Evolutionary conservation across 2,329 filamentous ascomycete species (phyloP).

Genomic region (Cytospora piceicola): DNA sequence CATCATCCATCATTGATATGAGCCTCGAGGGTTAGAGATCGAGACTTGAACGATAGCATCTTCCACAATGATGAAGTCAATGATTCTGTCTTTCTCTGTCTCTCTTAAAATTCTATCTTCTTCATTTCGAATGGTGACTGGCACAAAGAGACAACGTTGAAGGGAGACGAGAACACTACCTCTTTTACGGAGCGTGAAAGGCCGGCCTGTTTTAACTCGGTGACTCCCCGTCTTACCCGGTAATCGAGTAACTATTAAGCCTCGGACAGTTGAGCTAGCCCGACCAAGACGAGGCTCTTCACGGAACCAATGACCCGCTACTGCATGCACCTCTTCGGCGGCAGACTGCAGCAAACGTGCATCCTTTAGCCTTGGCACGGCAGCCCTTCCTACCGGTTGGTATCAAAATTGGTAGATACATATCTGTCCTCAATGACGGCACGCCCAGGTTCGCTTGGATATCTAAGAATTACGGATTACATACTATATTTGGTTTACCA

Average conservation of each 20-base stretch:
- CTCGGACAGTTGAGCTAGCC: conserved; percentile 11
- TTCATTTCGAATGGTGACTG: too few relatives aligned
- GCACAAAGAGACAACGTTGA: too few relatives aligned
- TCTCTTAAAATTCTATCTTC: too few relatives aligned
- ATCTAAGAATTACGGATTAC: neutral
- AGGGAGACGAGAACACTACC: too few relatives aligned
- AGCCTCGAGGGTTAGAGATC: neutral
- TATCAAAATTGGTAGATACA: neutral
- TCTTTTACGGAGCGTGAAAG: too few relatives aligned
- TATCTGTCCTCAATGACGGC: neutral
- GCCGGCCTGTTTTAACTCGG: too few relatives aligned
- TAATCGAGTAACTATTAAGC: neutral
- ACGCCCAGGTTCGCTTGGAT: neutral
- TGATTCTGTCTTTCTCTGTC: neutral
- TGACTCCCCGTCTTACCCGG: neutral
- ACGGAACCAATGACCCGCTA: conserved; percentile 20
- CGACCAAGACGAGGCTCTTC: conserved; percentile 13
- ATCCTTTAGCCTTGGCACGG: neutral
- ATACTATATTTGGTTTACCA: neutral
- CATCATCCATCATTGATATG: neutral
- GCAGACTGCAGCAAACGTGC: conserved; percentile 5
- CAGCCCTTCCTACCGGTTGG: neutral
- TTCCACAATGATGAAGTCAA: neutral
- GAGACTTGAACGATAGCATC: neutral
- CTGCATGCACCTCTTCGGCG: conserved; percentile 9